Conservation (phyloP, 768 basidiomycete genomes). For the Tubosaeta brunneosetosa region DNA sequence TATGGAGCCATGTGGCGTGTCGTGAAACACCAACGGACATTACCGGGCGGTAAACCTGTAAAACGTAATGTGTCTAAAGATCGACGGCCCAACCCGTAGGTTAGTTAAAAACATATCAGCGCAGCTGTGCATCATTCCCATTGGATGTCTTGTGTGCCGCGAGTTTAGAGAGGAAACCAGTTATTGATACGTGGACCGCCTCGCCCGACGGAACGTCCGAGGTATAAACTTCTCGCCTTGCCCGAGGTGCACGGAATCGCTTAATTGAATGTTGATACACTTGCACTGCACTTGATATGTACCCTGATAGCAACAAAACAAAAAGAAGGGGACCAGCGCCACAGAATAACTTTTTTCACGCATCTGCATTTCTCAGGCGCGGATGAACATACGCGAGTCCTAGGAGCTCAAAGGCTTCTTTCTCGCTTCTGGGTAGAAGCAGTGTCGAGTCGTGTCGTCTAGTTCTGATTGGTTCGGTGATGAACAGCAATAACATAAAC, state of each 20-base stretch:
- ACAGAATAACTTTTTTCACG: slow-evolving; percentile 3
- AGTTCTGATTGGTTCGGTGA: slow-evolving; percentile 29
- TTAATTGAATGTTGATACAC: background rate
- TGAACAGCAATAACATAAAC: background rate
- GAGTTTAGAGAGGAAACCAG: background rate
- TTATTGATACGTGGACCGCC: background rate
- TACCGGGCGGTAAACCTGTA: background rate
- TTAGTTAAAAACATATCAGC: background rate
- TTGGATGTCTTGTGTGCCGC: background rate
- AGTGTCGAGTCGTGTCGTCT: slow-evolving; percentile 59
- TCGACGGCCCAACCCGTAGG: background rate
- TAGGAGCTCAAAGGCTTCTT: slow-evolving; percentile 67
- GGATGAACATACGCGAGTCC: slow-evolving; percentile 72
- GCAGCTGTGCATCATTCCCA: background rate
- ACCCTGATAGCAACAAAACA: background rate
- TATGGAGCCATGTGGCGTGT: background rate
- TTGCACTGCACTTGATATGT: background rate
- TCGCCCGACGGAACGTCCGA: background rate
- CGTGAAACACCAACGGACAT: background rate
- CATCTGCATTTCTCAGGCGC: slow-evolving; percentile 60
- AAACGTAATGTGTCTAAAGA: background rate
- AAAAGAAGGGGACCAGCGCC: slow-evolving; percentile 1
- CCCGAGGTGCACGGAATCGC: background rate
- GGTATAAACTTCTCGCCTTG: background rate
- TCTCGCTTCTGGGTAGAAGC: slow-evolving; percentile 59